Conservation (phyloP, 164 flowering plant species). For the Aristolochia californica region DNA sequence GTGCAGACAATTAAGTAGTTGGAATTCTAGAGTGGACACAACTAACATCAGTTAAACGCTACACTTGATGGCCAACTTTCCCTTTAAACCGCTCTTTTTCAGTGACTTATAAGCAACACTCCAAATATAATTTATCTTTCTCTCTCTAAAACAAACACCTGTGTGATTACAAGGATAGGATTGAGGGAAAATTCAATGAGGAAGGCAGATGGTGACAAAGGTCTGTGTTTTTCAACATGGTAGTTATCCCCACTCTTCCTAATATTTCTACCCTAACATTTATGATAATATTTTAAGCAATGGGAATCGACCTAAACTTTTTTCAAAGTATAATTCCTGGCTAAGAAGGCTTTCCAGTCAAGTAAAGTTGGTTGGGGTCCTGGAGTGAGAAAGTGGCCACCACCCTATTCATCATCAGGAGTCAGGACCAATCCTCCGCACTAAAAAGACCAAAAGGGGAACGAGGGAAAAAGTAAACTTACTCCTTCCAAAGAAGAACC, state of each 20-base stretch:
- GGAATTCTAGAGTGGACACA: neutral
- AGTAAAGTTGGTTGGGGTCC: slow-evolving; percentile 20
- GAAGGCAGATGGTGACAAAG: too few species aligned
- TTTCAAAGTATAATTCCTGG: neutral
- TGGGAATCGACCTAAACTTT: slow-evolving; percentile 2
- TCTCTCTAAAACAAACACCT: too few species aligned
- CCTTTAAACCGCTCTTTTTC: neutral
- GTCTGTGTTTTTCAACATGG: neutral
- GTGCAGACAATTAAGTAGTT: too few species aligned
- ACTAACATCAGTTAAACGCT: slow-evolving; percentile 7
- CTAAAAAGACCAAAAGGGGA: slow-evolving; percentile 10
- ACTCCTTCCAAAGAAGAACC: slow-evolving; percentile 17
- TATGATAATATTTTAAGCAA: neutral
- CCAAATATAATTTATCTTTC: neutral
- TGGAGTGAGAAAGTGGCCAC: slow-evolving; percentile 65
- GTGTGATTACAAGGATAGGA: too few species aligned
- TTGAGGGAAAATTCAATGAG: too few species aligned
- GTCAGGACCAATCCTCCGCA: slow-evolving; percentile 8
- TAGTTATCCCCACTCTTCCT: slow-evolving; percentile 6
- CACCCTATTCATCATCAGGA: slow-evolving; percentile 21
- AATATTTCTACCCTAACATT: neutral
- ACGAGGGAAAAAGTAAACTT: slow-evolving; percentile 7
- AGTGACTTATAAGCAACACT: slow-evolving; percentile 10
- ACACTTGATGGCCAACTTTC: slow-evolving; percentile 4
- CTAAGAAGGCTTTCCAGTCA: slow-evolving; percentile 6